phyloP scores from a whole-genome alignment of 352 stramenopile species.

The Globisporangium rhizosaccharum region DNA sequence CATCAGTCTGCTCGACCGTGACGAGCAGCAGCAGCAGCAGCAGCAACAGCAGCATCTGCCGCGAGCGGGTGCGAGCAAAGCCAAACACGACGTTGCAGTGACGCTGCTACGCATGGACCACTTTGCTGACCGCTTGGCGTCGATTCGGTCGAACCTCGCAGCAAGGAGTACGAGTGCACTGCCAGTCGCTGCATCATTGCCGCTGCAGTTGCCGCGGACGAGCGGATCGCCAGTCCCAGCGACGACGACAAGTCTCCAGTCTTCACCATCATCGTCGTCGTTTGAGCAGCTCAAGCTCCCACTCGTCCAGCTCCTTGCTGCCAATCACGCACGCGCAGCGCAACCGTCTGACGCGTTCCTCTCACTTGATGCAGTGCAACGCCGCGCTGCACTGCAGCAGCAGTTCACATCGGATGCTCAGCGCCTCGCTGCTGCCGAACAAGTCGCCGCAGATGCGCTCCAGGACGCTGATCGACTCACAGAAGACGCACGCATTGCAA shows the following conservation, averaged over 20 bases:
- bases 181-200: background rate
- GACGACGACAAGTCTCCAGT: too few species aligned
- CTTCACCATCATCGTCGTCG: background rate
- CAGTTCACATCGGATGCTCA: constrained; percentile 28
- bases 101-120: constrained; percentile 36
- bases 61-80: background rate
- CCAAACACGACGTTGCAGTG: constrained; percentile 14
- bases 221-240: background rate
- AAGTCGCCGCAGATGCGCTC: constrained; percentile 18
- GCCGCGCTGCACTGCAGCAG: constrained; percentile 22
- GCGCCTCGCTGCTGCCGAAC: constrained; percentile 22
- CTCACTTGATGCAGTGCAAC: constrained; percentile 30
- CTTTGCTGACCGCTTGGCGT: constrained; percentile 36
- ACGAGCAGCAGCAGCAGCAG: background rate
- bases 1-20: background rate
- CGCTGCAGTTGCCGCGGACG: background rate
- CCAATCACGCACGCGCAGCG: constrained; percentile 11
- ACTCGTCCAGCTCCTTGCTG: constrained; percentile 24
- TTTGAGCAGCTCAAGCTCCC: constrained; percentile 25
- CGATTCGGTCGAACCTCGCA: constrained; percentile 33
- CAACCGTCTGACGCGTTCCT: constrained; percentile 20
- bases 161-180: constrained; percentile 4
- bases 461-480: constrained; percentile 45
- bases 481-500: constrained; percentile 54
- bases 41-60: background rate